Percentiles rank a stretch among this genome's conserved stretches.
These are phyloP conservation scores for Cajanus cajan DNA, from an alignment of 306 rosid species.

Conservation along the genomic window DNA sequence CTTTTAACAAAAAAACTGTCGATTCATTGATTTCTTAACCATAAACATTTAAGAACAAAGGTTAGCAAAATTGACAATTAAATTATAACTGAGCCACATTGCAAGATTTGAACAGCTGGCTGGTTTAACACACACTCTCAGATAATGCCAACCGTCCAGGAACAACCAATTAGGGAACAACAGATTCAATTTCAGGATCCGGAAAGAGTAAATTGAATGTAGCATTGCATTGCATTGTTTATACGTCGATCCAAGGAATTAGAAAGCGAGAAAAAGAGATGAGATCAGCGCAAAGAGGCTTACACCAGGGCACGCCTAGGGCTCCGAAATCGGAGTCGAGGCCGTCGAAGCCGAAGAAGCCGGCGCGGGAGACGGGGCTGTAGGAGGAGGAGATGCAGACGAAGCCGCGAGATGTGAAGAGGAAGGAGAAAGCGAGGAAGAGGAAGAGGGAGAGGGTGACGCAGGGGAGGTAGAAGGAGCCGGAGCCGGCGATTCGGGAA, in stretches of 20 bases:
- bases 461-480: constrained; percentile 42
- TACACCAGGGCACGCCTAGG: constrained; percentile 99
- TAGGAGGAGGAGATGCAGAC: constrained; percentile 63
- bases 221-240: not conserved
- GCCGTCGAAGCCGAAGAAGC: constrained; percentile 70
- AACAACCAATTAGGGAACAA: not conserved
- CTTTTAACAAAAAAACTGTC: not conserved
- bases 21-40: not conserved
- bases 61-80: not conserved
- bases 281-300: constrained; percentile 42
- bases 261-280: not conserved
- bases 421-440: constrained; percentile 39
- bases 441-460: constrained; percentile 25
- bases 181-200: not conserved
- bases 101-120: not conserved
- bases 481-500: constrained; percentile 43
- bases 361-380: constrained; percentile 56
- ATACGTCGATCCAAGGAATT: not conserved
- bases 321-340: constrained; percentile 88
- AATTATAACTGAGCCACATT: not conserved
- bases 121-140: not conserved
- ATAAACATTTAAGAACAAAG: not conserved
- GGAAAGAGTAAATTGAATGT: not conserved
- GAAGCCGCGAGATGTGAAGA: constrained; percentile 65
- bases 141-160: constrained; percentile 5